These are phyloP conservation scores for Chionographis japonica DNA, from an alignment of 106 monocot genomes.

Conservation along the genomic window DNA sequence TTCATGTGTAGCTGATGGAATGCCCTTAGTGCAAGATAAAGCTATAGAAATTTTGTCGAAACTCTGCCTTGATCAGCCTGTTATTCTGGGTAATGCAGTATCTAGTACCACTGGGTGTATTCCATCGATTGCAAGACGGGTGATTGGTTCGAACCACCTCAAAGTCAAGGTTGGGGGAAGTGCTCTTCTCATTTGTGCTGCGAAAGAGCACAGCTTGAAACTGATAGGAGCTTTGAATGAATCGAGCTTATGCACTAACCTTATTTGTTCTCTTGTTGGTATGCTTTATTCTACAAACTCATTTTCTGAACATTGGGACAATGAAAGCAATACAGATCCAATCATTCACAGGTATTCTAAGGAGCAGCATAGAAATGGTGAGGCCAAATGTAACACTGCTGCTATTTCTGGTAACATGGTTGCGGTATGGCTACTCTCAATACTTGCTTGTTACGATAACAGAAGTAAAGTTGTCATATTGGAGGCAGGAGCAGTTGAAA, in stretches of 20 bases:
- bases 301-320: conserved; percentile 16
- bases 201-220: conserved; percentile 51
- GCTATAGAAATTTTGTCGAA: conserved; percentile 82
- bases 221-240: conserved; percentile 59
- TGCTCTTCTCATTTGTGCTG: conserved; percentile 84
- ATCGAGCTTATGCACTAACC: conserved; percentile 45
- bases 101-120: conserved; percentile 55
- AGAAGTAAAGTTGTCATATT: conserved; percentile 46
- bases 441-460: conserved; percentile 67
- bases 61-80: conserved; percentile 61
- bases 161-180: conserved; percentile 77
- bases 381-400: conserved; percentile 36
- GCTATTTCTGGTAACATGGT: conserved; percentile 61
- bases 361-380: conserved; percentile 26
- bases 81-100: conserved; percentile 50
- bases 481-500: conserved; percentile 75
- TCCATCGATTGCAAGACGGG: conserved; percentile 55
- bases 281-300: conserved; percentile 48
- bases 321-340: conserved; percentile 46
- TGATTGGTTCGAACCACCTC: conserved; percentile 52
- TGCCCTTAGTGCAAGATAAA: conserved; percentile 72
- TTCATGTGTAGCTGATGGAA: conserved; percentile 65
- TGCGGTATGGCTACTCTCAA: conserved; percentile 72
- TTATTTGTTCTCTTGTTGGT: conserved; percentile 66
- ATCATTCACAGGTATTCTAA: conserved; percentile 40